phyloP scores from a whole-genome alignment of 192 early-diverging fungal species.

The Backusella circina region DNA sequence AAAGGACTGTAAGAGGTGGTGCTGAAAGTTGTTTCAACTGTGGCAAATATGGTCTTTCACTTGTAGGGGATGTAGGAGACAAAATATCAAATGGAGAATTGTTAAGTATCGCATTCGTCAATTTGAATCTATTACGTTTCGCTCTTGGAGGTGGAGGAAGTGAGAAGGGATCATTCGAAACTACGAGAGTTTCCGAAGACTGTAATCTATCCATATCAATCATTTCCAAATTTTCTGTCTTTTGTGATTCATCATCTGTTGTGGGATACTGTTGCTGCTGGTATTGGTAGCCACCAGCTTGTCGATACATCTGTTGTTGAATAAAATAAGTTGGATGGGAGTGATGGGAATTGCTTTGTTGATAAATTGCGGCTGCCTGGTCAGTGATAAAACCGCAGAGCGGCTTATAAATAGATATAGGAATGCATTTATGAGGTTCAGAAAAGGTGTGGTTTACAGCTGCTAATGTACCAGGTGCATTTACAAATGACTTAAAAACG shows the following conservation, averaged over 20 bases:
- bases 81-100: background rate
- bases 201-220: background rate
- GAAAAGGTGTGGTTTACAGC: conserved; percentile 21
- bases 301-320: conserved; percentile 10
- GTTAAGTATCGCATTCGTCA: background rate
- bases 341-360: background rate
- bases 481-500: conserved; percentile 23
- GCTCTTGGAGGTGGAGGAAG: conserved; percentile 7
- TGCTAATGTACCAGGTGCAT: conserved; percentile 11
- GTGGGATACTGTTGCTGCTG: background rate
- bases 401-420: conserved; percentile 10
- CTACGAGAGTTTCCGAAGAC: background rate
- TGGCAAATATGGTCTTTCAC: background rate
- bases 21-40: background rate
- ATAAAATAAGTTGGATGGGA: background rate
- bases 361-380: conserved; percentile 10
- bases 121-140: conserved; percentile 2
- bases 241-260: background rate
- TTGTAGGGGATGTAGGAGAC: background rate
- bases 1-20: background rate
- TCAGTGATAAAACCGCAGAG: conserved; percentile 17
- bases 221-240: background rate
- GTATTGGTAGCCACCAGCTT: background rate
- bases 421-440: conserved; percentile 17
- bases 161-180: conserved; percentile 1